phyloP scores from a whole-genome alignment of 257 asterid genomes.

The Solanum raphanifolium region DNA sequence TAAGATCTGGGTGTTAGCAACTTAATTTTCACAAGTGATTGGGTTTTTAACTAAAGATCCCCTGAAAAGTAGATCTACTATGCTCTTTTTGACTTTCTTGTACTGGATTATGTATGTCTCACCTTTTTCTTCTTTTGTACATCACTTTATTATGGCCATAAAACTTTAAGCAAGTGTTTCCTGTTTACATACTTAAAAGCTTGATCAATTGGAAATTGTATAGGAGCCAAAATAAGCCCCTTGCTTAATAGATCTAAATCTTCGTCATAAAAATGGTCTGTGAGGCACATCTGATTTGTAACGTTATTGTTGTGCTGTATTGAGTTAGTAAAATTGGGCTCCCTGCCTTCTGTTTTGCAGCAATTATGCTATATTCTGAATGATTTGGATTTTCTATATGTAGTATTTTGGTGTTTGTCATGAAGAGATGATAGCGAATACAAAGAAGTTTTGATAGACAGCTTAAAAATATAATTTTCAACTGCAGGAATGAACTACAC shows the following conservation, averaged over 20 bases:
- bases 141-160: background rate
- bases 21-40: background rate
- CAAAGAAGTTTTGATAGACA: background rate
- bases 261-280: background rate
- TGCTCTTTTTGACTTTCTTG: background rate
- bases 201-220: background rate
- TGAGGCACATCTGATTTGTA: background rate
- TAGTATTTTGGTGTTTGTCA: background rate
- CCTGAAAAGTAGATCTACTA: background rate
- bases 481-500: constrained; percentile 89
- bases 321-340: background rate
- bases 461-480: constrained; percentile 7
- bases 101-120: background rate
- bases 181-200: background rate
- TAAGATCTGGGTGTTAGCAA: background rate
- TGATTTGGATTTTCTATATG: background rate
- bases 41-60: background rate
- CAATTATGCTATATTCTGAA: background rate
- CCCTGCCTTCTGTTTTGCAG: background rate
- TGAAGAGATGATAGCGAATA: background rate
- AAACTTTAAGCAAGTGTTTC: background rate
- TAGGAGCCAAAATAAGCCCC: background rate
- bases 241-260: background rate
- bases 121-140: background rate
- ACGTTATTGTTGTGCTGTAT: background rate